phyloP scores from a whole-genome alignment of 306 rosid genomes.

The Rosa rugosa region DNA sequence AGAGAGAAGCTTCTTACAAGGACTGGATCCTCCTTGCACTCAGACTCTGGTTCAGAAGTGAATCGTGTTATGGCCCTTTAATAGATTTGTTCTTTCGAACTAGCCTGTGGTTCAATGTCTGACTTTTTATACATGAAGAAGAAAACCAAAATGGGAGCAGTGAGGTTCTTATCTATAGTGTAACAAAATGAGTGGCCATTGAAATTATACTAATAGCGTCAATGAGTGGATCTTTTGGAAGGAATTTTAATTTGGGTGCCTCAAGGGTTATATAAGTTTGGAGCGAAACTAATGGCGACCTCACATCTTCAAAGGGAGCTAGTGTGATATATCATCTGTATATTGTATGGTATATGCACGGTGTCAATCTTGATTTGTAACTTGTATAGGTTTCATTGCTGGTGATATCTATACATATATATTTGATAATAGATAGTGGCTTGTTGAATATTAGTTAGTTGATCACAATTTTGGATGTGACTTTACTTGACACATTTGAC shows the following conservation, averaged over 20 bases:
- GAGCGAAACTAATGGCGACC: slow-evolving; percentile 23
- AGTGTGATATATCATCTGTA: slow-evolving; percentile 16
- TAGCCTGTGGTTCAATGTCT: slow-evolving; percentile 21
- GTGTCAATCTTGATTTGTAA: slow-evolving; percentile 14
- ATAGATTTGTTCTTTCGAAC: slow-evolving; percentile 21
- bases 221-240: slow-evolving; percentile 21
- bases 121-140: slow-evolving; percentile 12
- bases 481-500: neutral
- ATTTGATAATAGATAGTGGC: slow-evolving; percentile 8
- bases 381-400: neutral
- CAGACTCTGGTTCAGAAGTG: slow-evolving; percentile 66
- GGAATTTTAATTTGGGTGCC: slow-evolving; percentile 8
- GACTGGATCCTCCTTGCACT: slow-evolving; percentile 24
- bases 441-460: slow-evolving; percentile 2
- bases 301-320: slow-evolving; percentile 20
- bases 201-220: slow-evolving; percentile 15
- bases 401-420: slow-evolving; percentile 2
- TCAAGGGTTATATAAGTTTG: slow-evolving; percentile 17
- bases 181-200: neutral
- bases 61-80: slow-evolving; percentile 69
- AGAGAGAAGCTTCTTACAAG: slow-evolving; percentile 39
- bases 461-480: slow-evolving; percentile 1
- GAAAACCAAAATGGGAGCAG: slow-evolving; percentile 17
- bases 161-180: slow-evolving; percentile 21
- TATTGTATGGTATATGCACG: neutral